A percentile compares a stretch with the other conserved stretches of the same genome.
phyloP scores from a whole-genome alignment of 176 grass and related monocot species.

The Oryza brachyantha region DNA sequence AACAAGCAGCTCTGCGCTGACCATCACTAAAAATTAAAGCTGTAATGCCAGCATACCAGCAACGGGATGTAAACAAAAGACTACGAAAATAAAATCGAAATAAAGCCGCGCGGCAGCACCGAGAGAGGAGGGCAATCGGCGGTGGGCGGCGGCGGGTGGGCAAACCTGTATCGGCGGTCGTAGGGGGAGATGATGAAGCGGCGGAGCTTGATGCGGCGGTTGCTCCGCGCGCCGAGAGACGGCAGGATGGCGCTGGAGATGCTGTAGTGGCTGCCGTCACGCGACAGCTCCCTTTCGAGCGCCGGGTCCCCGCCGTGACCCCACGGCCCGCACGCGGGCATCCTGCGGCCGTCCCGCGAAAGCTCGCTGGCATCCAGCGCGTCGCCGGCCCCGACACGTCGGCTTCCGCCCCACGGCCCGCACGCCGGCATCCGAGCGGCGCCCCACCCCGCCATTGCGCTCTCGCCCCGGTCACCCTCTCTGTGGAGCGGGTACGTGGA shows the following conservation, averaged over 20 bases:
- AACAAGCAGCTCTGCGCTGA: not conserved
- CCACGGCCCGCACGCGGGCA: conserved; percentile 43
- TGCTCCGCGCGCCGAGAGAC: conserved; percentile 82
- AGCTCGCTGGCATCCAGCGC: not conserved
- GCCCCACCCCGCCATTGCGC: conserved; percentile 35
- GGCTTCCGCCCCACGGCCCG: conserved; percentile 37
- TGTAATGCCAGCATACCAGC: not conserved
- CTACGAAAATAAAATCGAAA: not conserved
- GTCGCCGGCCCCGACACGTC: not conserved
- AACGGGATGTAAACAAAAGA: not conserved
- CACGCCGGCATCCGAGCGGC: conserved; percentile 32
- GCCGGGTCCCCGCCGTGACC: conserved; percentile 6
- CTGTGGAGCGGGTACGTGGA: not conserved
- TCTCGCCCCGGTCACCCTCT: not conserved
- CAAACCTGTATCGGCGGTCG: conserved; percentile 73
- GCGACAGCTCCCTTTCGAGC: conserved; percentile 54
- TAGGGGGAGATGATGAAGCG: conserved; percentile 72
- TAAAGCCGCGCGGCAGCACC: not conserved
- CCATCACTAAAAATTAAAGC: not conserved
- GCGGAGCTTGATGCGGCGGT: conserved; percentile 63
- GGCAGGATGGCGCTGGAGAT: conserved; percentile 86
- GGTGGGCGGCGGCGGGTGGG: too few relatives aligned
- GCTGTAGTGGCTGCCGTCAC: conserved; percentile 92
- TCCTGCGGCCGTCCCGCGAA: not conserved
- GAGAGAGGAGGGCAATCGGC: not conserved